Evolutionary conservation across 768 basidiomycete genomes (phyloP).

Genomic region (Boletus sensibilis): DNA sequence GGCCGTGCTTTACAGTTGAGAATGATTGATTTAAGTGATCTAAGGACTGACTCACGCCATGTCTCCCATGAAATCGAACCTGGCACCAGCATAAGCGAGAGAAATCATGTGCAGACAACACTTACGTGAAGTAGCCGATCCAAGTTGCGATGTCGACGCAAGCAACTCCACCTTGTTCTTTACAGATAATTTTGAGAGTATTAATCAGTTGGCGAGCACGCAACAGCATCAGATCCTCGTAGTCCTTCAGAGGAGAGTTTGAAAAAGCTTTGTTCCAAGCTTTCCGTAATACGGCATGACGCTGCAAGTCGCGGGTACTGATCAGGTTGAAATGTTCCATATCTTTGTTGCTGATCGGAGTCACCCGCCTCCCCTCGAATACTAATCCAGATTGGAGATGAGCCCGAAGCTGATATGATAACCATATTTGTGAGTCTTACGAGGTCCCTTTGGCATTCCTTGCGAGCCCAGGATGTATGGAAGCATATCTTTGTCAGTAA

Average conservation of each 20-base stretch:
- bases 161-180: slow-evolving; percentile 10
- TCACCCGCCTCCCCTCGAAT: slow-evolving; percentile 23
- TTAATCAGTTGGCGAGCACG: slow-evolving; percentile 23
- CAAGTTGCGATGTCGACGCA: slow-evolving; percentile 17
- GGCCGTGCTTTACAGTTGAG: neutral
- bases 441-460: slow-evolving; percentile 31
- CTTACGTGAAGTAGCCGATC: slow-evolving; percentile 27
- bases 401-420: neutral
- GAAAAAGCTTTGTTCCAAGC: slow-evolving; percentile 35
- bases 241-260: slow-evolving; percentile 27
- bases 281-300: slow-evolving; percentile 26
- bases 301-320: slow-evolving; percentile 19
- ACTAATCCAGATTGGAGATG: slow-evolving; percentile 9
- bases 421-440: slow-evolving; percentile 17
- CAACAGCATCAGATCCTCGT: slow-evolving; percentile 24
- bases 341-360: slow-evolving; percentile 15
- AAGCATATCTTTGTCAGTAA: slow-evolving; percentile 24
- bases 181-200: slow-evolving; percentile 9
- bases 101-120: neutral
- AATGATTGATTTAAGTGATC: neutral
- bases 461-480: slow-evolving; percentile 28
- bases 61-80: slow-evolving; percentile 30
- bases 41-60: slow-evolving; percentile 24
- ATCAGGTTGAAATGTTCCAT: slow-evolving; percentile 14
- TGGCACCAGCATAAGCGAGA: slow-evolving; percentile 2